These are phyloP conservation scores for Astragalus membranaceus DNA, from an alignment of 306 rosid species.

Conservation along the genomic window DNA sequence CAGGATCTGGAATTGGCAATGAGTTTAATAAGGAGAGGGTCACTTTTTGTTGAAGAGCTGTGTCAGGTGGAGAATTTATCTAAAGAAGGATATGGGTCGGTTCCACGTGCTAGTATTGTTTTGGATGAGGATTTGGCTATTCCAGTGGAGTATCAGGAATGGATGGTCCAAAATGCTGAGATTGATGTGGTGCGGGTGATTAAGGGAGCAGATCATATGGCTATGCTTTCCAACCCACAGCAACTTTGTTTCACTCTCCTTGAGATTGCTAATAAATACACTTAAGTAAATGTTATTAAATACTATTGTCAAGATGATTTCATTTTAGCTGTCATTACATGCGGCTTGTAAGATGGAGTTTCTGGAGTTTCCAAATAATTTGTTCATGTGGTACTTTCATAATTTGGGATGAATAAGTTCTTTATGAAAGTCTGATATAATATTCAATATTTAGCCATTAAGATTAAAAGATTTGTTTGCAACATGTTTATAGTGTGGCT, in stretches of 20 bases:
- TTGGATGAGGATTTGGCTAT: constrained; percentile 23
- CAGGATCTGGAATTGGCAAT: constrained; percentile 51
- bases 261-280: constrained; percentile 17
- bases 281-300: not conserved
- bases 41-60: constrained; percentile 37
- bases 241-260: constrained; percentile 27
- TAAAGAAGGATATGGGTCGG: constrained; percentile 34
- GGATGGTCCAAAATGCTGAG: constrained; percentile 48
- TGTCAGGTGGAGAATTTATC: constrained; percentile 31
- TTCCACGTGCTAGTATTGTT: constrained; percentile 23
- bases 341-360: too few relatives aligned
- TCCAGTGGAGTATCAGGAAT: constrained; percentile 24
- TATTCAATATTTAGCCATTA: too few relatives aligned
- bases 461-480: too few relatives aligned
- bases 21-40: constrained; percentile 28
- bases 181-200: constrained; percentile 34
- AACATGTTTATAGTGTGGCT: too few relatives aligned
- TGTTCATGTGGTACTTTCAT: too few relatives aligned
- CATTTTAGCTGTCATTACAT: not conserved
- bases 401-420: too few relatives aligned
- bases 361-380: too few relatives aligned
- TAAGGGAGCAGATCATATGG: constrained; percentile 41
- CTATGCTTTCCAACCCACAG: constrained; percentile 31
- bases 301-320: not conserved
- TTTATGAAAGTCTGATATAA: too few relatives aligned